Evolutionary conservation across 1,284 basidiomycete species (phyloP).

Genomic region (Cryptococcus sp.): DNA sequence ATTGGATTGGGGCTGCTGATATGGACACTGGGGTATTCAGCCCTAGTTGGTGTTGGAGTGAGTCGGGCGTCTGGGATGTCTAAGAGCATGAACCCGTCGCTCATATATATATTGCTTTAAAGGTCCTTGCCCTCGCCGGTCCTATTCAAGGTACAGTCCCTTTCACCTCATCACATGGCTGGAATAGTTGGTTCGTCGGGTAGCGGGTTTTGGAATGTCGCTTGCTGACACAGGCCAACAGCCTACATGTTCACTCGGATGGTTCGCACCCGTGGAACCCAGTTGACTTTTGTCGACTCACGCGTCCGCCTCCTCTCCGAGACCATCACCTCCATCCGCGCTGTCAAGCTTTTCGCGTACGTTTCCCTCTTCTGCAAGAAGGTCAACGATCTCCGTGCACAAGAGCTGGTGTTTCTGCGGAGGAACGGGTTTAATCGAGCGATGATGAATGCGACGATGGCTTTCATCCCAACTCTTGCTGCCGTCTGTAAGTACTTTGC

Average conservation of each 20-base stretch:
- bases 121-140: slow-evolving; percentile 20
- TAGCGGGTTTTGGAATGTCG: slow-evolving; percentile 55
- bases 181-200: slow-evolving; percentile 53
- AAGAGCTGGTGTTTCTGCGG: slow-evolving; percentile 53
- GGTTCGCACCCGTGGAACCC: slow-evolving; percentile 62
- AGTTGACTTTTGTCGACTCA: slow-evolving; percentile 68
- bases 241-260: slow-evolving; percentile 61
- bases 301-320: slow-evolving; percentile 44
- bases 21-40: slow-evolving; percentile 49
- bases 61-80: too few species aligned
- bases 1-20: slow-evolving; percentile 66
- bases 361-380: slow-evolving; percentile 61
- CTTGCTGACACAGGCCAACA: slow-evolving; percentile 35
- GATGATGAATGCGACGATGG: slow-evolving; percentile 40
- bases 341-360: slow-evolving; percentile 48
- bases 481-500: slow-evolving; percentile 53
- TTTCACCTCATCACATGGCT: background rate
- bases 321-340: slow-evolving; percentile 45
- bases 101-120: slow-evolving; percentile 35
- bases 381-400: slow-evolving; percentile 55
- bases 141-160: slow-evolving; percentile 21
- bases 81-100: too few species aligned
- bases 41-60: slow-evolving; percentile 43
- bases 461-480: slow-evolving; percentile 65
- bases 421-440: slow-evolving; percentile 42